Evolutionary conservation across 169 alveolate genomes (phyloP), one percentile per base, ranked within the genome.

Genomic region (Miamiensis avidus): DNA sequence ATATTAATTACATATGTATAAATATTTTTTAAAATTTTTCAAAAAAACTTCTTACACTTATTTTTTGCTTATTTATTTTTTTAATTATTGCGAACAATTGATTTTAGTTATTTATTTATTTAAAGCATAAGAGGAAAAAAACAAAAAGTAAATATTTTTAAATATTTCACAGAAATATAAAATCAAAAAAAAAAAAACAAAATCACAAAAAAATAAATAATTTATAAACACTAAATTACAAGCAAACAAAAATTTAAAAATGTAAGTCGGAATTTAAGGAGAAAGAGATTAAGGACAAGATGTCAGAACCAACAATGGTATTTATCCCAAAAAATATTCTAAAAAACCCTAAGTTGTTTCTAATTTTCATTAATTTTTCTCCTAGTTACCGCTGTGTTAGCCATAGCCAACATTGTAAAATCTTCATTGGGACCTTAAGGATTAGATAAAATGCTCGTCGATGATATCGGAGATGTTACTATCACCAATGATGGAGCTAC

Each of bases 401-500:
- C 99, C 32, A 89, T 99, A 74, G 99, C 99, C 31, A 99, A 99
- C 91, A 97, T 99, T 49, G 96, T 99, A 82, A 98, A 97, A 91
- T 95, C 99, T 31, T 97, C 99, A 28, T 95, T 99, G 85, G 99
- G 99, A 31, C 99, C 99, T 20, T 99, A 98, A 82, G 99, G 99
- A 30, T 94, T 99, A 69, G 99, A 99, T 90, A 99, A 99, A 94
- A 99, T 99, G 99, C 93, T 99, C 34, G 99, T 99, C 78, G 99
- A 99, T 86, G 99, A 98, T 79, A 96, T 99, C 29, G 99, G 99
- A n/a, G 99, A 99, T 88, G 99, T 99, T 32, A 96, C 98, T 65
- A 98, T 99, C 65, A 98, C 99, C 33, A 99, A 99, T 90, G 99
- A 99, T 89, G 99, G 99, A 25, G 99, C 99, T 29, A 99, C 99